These are phyloP conservation scores for Colletotrichum plurivorum DNA, from an alignment of 2,329 filamentous ascomycete species.

Conservation along the genomic window DNA sequence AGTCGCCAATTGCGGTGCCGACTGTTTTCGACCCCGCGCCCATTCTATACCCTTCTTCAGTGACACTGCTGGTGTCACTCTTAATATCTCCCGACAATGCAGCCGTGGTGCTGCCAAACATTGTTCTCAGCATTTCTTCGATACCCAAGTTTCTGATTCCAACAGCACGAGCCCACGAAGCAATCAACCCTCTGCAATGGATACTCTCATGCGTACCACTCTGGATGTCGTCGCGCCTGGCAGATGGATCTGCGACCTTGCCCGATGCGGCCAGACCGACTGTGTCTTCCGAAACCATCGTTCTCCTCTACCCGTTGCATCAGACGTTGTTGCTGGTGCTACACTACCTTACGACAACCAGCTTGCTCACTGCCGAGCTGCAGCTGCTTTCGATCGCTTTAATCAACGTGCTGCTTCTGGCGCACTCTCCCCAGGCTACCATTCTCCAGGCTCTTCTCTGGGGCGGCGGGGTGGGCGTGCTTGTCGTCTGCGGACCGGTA, in stretches of 20 bases:
- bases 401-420: constrained; percentile 84
- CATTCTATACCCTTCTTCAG: constrained; percentile 84
- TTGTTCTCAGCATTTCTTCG: constrained; percentile 84
- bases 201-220: constrained; percentile 80
- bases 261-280: constrained; percentile 43
- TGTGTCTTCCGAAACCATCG: constrained; percentile 70
- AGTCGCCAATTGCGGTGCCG: constrained; percentile 70
- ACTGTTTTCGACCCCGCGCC: constrained; percentile 91
- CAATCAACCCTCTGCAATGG: constrained; percentile 84
- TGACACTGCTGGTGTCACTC: constrained; percentile 83
- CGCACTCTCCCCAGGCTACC: constrained; percentile 84
- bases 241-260: neutral
- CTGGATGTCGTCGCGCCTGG: constrained; percentile 29
- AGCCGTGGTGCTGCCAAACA: constrained; percentile 79
- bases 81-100: constrained; percentile 76
- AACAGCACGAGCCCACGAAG: constrained; percentile 67
- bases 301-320: constrained; percentile 86
- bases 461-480: constrained; percentile 83
- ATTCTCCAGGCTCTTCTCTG: constrained; percentile 90
- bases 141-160: constrained; percentile 83
- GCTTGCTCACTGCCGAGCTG: constrained; percentile 87
- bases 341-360: constrained; percentile 88
- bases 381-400: constrained; percentile 87
- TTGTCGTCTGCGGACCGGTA: constrained; percentile 80
- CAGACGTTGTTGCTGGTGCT: constrained; percentile 81